Evolutionary conservation across 2,329 filamentous ascomycete genomes (phyloP).

Genomic region (Colletotrichum paranaense): DNA sequence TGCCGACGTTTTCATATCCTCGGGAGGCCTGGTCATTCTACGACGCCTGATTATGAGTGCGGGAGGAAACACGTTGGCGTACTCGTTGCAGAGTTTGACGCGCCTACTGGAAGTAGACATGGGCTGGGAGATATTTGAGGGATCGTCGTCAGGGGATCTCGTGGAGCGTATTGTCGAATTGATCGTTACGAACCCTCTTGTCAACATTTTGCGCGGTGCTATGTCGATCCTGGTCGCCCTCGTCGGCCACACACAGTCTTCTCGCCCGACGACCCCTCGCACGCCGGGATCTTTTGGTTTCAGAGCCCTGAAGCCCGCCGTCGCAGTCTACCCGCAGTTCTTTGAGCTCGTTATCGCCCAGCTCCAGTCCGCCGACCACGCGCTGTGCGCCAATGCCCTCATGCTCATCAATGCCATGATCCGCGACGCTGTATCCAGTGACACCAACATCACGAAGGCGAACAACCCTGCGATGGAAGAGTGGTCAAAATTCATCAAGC

Average conservation of each 20-base stretch:
- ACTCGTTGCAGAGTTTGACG: slow-evolving; percentile 89
- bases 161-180: slow-evolving; percentile 86
- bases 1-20: slow-evolving; percentile 94
- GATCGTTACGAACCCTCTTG: slow-evolving; percentile 92
- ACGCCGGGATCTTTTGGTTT: slow-evolving; percentile 81
- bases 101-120: slow-evolving; percentile 94
- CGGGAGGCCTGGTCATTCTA: slow-evolving; percentile 85
- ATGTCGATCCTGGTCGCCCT: slow-evolving; percentile 97
- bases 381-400: slow-evolving; percentile 92
- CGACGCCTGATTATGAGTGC: slow-evolving; percentile 86
- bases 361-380: slow-evolving; percentile 93
- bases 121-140: slow-evolving; percentile 91
- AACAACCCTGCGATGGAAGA: slow-evolving; percentile 67
- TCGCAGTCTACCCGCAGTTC: slow-evolving; percentile 92
- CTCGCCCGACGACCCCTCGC: slow-evolving; percentile 49
- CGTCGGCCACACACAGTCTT: slow-evolving; percentile 83
- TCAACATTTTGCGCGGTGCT: slow-evolving; percentile 95
- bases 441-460: slow-evolving; percentile 54
- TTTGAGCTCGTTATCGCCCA: slow-evolving; percentile 93
- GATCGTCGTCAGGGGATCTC: slow-evolving; percentile 71
- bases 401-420: slow-evolving; percentile 97
- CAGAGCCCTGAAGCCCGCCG: slow-evolving; percentile 88
- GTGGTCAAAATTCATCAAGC: slow-evolving; percentile 96
- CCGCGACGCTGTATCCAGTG: slow-evolving; percentile 86
- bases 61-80: slow-evolving; percentile 93